A percentile compares a stretch with the other conserved stretches of the same genome.
These are phyloP conservation scores for Senna tora DNA, from an alignment of 306 rosid genomes.

Conservation along the genomic window DNA sequence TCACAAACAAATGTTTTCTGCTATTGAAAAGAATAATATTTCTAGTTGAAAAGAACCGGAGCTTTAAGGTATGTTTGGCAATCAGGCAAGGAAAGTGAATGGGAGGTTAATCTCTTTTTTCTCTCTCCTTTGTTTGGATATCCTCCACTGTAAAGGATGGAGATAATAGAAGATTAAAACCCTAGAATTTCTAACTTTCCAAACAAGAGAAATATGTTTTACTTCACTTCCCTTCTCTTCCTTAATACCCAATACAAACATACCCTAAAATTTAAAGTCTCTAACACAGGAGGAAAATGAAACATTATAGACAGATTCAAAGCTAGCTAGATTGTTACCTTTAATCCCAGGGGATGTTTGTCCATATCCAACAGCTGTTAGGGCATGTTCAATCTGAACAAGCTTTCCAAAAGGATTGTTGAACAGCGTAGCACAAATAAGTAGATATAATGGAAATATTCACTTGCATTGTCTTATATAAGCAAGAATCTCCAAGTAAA, in stretches of 20 bases:
- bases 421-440: constrained; percentile 31
- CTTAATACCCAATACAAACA: too few relatives aligned
- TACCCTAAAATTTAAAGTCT: not conserved
- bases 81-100: too few relatives aligned
- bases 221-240: too few relatives aligned
- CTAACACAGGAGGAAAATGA: not conserved
- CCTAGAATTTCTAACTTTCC: too few relatives aligned
- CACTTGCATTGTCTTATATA: not conserved
- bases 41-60: not conserved
- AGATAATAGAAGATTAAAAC: too few relatives aligned
- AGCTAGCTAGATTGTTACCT: constrained; percentile 49
- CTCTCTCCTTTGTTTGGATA: too few relatives aligned
- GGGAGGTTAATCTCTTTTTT: too few relatives aligned
- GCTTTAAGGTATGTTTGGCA: too few relatives aligned
- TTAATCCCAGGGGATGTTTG: constrained; percentile 96
- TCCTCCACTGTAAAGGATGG: too few relatives aligned
- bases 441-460: not conserved
- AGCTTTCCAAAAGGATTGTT: constrained; percentile 93
- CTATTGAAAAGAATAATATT: not conserved
- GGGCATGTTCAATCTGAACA: constrained; percentile 96
- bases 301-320: constrained; percentile 23
- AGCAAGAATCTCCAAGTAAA: not conserved
- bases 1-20: not conserved
- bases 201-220: too few relatives aligned
- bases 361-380: constrained; percentile 93